Base-by-base conservation (phyloP, 2,329 filamentous ascomycete genomes). In the Beauveria scarabaeidicola region DNA sequence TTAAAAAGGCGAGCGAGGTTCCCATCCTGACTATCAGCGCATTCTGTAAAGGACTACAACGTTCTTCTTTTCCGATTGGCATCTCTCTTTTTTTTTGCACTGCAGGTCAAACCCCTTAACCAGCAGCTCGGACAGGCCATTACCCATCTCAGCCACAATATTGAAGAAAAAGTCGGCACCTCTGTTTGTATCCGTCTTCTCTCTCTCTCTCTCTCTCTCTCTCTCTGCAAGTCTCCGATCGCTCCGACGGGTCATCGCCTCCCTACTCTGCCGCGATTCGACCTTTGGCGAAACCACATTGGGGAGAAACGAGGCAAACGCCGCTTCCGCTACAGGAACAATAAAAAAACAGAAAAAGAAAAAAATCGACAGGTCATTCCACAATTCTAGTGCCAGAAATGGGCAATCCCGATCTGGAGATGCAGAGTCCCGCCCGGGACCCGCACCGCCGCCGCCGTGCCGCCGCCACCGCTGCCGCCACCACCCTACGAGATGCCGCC, bases 361-460 rank as follows among this genome's bases (percentile, higher is more conserved):
- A n/a, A 19, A 43, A 36, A n/a, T 17, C n/a, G 19, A 21, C 21
- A 19, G 43, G 23, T 17, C 3, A 8, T 19, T 5, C 13, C 36
- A 43, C 44, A 10, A 13, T 17, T 8, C 1, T 8, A 23, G 6
- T 13, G 15, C 13, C 10, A 10, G 29, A 41, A 25, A 60, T 60
- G 58, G 58, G 58, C 29, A 54, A 48, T 41, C 47, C 47, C 29
- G 36, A 58, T 36, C 44, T 54, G 2, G 58, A 60, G 57, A 47
- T 29, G 21, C 47, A 58, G 23, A 44, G 19, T 36, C 55, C 29
- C 40, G 44, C 1, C 32, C 27, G 40, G 44, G 54, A 50, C 32
- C 43, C 44, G 32, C 29, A 36, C 27, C 38, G 36, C 44, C 11
- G 43, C 61, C 19, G 52, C 56, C n/a, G 58, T n/a, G n/a, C 27